These are phyloP conservation scores for Lasiosphaeria miniovina DNA, from an alignment of 495 filamentous ascomycete genomes.

Conservation along the genomic window DNA sequence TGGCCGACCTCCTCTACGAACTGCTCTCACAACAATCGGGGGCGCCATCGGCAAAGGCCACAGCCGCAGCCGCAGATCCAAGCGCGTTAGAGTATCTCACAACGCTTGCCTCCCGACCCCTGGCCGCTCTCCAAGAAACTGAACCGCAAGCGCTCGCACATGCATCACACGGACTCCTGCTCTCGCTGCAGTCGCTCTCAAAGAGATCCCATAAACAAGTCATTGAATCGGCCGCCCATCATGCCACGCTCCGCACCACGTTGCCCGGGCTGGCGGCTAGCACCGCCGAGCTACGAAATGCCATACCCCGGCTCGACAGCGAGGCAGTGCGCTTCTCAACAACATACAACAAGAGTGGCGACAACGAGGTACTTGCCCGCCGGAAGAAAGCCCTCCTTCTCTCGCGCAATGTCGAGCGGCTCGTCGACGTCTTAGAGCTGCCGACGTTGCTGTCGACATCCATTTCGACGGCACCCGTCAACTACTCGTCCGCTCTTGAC, in stretches of 20 bases:
- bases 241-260: slow-evolving; percentile 64
- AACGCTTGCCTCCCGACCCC: slow-evolving; percentile 72
- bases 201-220: slow-evolving; percentile 89
- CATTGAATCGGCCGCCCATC: slow-evolving; percentile 73
- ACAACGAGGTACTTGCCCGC: slow-evolving; percentile 65
- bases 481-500: slow-evolving; percentile 88
- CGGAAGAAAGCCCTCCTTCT: slow-evolving; percentile 84
- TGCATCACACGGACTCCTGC: slow-evolving; percentile 73
- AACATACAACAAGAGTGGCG: slow-evolving; percentile 73
- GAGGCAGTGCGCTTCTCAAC: slow-evolving; percentile 75
- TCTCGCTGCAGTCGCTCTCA: slow-evolving; percentile 84
- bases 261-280: slow-evolving; percentile 66
- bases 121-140: slow-evolving; percentile 65
- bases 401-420: slow-evolving; percentile 79
- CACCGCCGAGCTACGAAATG: slow-evolving; percentile 61
- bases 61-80: slow-evolving; percentile 50
- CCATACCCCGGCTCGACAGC: slow-evolving; percentile 75
- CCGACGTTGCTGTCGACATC: slow-evolving; percentile 76
- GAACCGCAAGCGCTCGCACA: slow-evolving; percentile 81
- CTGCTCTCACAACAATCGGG: slow-evolving; percentile 23
- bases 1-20: slow-evolving; percentile 37
- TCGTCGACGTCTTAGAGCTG: slow-evolving; percentile 89
- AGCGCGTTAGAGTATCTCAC: slow-evolving; percentile 79
- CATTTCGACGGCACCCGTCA: slow-evolving; percentile 48
- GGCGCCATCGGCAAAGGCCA: slow-evolving; percentile 8